Percentiles rank a stretch among this genome's conserved stretches.
These are phyloP conservation scores for Colletotrichum incanum DNA, from an alignment of 2,329 filamentous ascomycete species.

Conservation along the genomic window DNA sequence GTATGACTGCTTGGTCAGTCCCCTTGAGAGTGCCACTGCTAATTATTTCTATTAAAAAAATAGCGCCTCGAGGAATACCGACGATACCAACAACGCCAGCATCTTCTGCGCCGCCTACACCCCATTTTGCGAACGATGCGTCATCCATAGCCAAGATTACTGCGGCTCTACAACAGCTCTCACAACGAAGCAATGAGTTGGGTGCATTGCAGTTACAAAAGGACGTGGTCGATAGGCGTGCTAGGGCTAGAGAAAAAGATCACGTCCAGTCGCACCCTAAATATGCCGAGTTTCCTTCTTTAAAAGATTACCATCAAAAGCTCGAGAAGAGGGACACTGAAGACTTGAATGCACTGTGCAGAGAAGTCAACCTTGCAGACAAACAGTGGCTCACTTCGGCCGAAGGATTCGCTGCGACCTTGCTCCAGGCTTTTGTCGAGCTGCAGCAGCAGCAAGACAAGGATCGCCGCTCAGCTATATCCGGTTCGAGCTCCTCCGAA, in stretches of 20 bases:
- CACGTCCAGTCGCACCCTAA: slow-evolving; percentile 8
- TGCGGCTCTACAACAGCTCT: slow-evolving; percentile 8
- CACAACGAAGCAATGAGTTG: slow-evolving; percentile 20
- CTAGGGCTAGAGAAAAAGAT: slow-evolving; percentile 17
- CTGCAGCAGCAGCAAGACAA: slow-evolving; percentile 9
- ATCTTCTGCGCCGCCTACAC: slow-evolving; percentile 12
- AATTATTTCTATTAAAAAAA: not conserved
- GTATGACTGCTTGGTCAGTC: not conserved
- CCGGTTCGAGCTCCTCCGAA: not conserved
- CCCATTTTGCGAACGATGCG: not conserved
- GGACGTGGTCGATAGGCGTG: slow-evolving; percentile 16
- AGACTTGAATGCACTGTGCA: slow-evolving; percentile 15
- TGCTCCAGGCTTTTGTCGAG: slow-evolving; percentile 25
- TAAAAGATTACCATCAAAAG: slow-evolving; percentile 26
- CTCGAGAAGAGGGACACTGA: slow-evolving; percentile 26
- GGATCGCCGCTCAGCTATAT: not conserved
- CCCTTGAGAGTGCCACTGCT: not conserved
- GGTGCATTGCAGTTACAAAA: slow-evolving; percentile 22
- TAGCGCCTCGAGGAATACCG: slow-evolving; percentile 10
- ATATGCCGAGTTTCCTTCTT: slow-evolving; percentile 34
- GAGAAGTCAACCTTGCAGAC: slow-evolving; percentile 7
- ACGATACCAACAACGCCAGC: slow-evolving; percentile 9
- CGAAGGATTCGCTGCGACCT: slow-evolving; percentile 12
- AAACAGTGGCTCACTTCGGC: not conserved
- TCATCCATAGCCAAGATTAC: slow-evolving; percentile 12